A percentile compares a stretch with the other conserved stretches of the same genome.
phyloP scores from a whole-genome alignment of 2,329 filamentous ascomycete species.

The Ascocoryne sarcoides region DNA sequence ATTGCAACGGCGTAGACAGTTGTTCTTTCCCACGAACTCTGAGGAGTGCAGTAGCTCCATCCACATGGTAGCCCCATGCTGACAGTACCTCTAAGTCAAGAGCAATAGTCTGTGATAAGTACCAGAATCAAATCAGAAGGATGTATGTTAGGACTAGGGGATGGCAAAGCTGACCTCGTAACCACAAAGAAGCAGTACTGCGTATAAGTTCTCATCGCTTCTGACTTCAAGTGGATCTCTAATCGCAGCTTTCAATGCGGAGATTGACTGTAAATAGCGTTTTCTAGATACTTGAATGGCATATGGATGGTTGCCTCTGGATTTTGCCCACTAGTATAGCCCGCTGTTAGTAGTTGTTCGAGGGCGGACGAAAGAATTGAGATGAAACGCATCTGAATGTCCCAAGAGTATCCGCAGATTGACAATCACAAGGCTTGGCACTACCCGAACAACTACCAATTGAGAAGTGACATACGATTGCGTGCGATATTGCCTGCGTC shows the following conservation, averaged over 20 bases:
- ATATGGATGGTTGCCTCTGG: too few relatives aligned
- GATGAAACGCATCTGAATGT: too few relatives aligned
- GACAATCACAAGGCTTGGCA: conserved; percentile 1
- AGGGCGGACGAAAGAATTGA: too few relatives aligned
- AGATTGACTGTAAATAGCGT: too few relatives aligned
- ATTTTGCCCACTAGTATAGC: too few relatives aligned
- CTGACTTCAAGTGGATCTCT: conserved; percentile 10
- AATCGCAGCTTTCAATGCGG: too few relatives aligned
- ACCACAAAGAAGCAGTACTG: conserved; percentile 14
- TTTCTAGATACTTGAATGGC: too few relatives aligned
- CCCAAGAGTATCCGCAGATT: too few relatives aligned
- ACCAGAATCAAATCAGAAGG: not conserved
- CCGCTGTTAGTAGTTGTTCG: too few relatives aligned
- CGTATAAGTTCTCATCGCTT: conserved; percentile 11
- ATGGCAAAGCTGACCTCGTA: conserved; percentile 11
- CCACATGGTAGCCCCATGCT: conserved; percentile 12
- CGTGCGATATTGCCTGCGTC: conserved; percentile 10
- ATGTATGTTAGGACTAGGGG: too few relatives aligned
- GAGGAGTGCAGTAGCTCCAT: conserved; percentile 9
- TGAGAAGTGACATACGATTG: too few relatives aligned
- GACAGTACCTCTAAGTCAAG: conserved; percentile 7
- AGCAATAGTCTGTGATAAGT: conserved; percentile 8
- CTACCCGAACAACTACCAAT: too few relatives aligned
- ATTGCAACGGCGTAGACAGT: conserved; percentile 5
- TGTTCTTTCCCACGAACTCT: conserved; percentile 8